Evolutionary conservation across 1,139 yeast species (phyloP).

Genomic region (Taphrina wiesneri): DNA sequence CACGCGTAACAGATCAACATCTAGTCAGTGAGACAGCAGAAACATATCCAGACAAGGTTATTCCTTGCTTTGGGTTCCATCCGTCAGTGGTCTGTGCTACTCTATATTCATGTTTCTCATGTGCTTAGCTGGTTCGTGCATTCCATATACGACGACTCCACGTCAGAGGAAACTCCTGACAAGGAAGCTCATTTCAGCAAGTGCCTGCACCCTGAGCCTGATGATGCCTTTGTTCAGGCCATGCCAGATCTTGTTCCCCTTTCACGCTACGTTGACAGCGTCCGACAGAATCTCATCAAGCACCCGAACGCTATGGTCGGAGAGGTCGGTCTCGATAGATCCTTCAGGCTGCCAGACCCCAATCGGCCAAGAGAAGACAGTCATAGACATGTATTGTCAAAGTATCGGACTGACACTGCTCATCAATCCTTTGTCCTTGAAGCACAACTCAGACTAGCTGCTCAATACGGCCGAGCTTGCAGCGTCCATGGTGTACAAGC

Average conservation of each 20-base stretch:
- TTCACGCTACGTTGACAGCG: constrained; percentile 47
- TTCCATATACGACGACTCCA: constrained; percentile 75
- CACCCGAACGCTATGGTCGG: constrained; percentile 57
- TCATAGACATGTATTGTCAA: constrained; percentile 46
- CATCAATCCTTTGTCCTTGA: constrained; percentile 65
- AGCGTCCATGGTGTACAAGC: constrained; percentile 86
- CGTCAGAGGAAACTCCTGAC: constrained; percentile 43
- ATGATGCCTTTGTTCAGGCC: constrained; percentile 49
- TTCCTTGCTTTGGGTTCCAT: constrained; percentile 59
- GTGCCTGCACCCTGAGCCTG: constrained; percentile 53
- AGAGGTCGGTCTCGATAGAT: constrained; percentile 83
- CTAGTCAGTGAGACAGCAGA: constrained; percentile 44
- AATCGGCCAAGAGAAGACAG: constrained; percentile 32
- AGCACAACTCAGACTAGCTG: constrained; percentile 59
- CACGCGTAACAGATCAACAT: constrained; percentile 46
- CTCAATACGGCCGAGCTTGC: constrained; percentile 53
- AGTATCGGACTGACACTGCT: constrained; percentile 55
- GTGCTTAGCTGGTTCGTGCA: constrained; percentile 65
- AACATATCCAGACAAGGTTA: constrained; percentile 46
- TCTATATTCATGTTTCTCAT: neutral
- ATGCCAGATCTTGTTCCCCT: constrained; percentile 67
- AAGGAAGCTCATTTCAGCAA: constrained; percentile 56
- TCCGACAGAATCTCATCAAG: constrained; percentile 44
- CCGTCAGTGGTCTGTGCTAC: constrained; percentile 15
- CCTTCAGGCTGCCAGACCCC: constrained; percentile 64